Conservation (phyloP, 1,139 yeast genomes). For the Geotrichum bryndzae region DNA sequence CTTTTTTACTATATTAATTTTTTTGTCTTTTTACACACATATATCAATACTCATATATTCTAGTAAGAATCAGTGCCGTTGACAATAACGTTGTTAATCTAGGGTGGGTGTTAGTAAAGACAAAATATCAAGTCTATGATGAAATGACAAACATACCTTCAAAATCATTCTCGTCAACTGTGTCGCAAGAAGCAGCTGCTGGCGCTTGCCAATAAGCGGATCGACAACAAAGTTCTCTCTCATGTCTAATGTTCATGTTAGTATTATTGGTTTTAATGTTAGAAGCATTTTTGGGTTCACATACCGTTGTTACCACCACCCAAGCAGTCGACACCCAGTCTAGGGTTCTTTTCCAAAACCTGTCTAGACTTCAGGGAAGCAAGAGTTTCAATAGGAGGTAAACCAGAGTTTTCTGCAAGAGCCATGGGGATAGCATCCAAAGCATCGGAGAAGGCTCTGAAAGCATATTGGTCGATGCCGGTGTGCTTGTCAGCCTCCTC, state of each 20-base stretch:
- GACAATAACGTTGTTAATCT: constrained; percentile 87
- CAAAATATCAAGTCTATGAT: not conserved
- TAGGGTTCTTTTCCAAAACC: constrained; percentile 60
- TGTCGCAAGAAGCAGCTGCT: constrained; percentile 89
- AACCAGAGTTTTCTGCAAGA: constrained; percentile 92
- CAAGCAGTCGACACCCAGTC: constrained; percentile 89
- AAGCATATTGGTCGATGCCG: constrained; percentile 96
- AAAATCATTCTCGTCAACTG: constrained; percentile 96
- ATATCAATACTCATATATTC: not conserved
- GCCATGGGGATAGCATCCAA: constrained; percentile 91
- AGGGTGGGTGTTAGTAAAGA: constrained; percentile 5
- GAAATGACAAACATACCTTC: constrained; percentile 37
- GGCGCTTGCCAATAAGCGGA: constrained; percentile 94
- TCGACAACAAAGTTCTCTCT: constrained; percentile 90
- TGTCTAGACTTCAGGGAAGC: constrained; percentile 81
- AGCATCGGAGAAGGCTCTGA: constrained; percentile 90
- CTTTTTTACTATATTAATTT: not conserved
- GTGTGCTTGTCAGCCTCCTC: constrained; percentile 88
- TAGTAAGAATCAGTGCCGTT: constrained; percentile 70
- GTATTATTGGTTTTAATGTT: not conserved
- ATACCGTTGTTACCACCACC: constrained; percentile 59
- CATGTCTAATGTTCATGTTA: constrained; percentile 56
- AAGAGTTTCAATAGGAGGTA: constrained; percentile 86
- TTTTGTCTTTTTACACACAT: not conserved
- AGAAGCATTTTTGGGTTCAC: not conserved